Evolutionary conservation across 495 filamentous ascomycete species (phyloP), one percentile per base, ranked within the genome.

Genomic region (Penicillium daleae): DNA sequence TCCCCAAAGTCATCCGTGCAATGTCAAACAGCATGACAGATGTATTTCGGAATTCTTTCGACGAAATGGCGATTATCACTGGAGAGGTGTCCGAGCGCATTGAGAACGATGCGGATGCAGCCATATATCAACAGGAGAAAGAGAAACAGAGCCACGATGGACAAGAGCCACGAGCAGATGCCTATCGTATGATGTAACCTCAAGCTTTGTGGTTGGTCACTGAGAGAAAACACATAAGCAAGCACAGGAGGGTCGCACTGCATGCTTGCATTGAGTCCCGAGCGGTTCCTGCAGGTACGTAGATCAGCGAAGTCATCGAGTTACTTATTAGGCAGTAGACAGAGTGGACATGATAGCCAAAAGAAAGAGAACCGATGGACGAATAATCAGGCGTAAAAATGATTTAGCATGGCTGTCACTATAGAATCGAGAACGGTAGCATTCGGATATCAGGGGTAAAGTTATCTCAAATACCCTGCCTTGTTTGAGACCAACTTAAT

Each of bases 381-480:
- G 6, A 44, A 44, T 44, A 4, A 44, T 9, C 40, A 22, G 19
- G 22, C n/a, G 40, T 22, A 6, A 22, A 17, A n/a, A 9, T n/a
- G n/a, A n/a, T n/a, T n/a, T n/a, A n/a, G n/a, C n/a, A n/a, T n/a
- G n/a, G n/a, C n/a, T n/a, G n/a, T n/a, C n/a, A n/a, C n/a, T n/a
- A n/a, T n/a, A n/a, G n/a, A 31, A 3, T 3, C 29, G 7, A 7
- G 29, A 31, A 31, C 29, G 29, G 29, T 31, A 31, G 7, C 3
- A 3, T 31, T 31, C 15, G 35, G 8, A 4, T 39, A 22, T 10
- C 15, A 12, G 0, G 27, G 24, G 4, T 9, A 26, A 4, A 49
- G 12, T 27, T 49, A 49, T 49, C 46, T 49, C 46, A 49, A 49
- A 49, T 49, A 27, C 24, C 46, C 40, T 42, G 19, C 40, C 40